phyloP scores from a whole-genome alignment of 163 green algal genomes.

The Chlorella variabilis region DNA sequence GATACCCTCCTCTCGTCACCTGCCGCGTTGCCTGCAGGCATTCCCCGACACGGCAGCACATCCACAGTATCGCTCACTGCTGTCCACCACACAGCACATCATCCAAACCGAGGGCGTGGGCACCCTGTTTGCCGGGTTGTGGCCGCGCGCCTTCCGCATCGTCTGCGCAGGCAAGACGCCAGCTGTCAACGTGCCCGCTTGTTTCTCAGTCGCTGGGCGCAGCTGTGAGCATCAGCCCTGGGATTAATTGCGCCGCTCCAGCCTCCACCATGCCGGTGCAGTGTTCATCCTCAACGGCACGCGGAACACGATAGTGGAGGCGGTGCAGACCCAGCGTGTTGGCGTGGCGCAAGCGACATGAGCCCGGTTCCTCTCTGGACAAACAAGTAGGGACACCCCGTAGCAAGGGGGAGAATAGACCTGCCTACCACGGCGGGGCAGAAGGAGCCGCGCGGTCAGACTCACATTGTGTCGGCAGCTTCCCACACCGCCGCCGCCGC shows the following conservation, averaged over 20 bases:
- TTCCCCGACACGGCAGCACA: constrained; percentile 39
- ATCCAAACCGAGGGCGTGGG: constrained; percentile 43
- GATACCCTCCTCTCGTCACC: too few relatives aligned
- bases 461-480: too few relatives aligned
- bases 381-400: too few relatives aligned
- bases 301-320: constrained; percentile 33
- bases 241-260: too few relatives aligned
- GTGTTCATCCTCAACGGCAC: constrained; percentile 64
- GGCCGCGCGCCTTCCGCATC: constrained; percentile 53
- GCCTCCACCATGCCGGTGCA: constrained; percentile 31
- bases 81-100: constrained; percentile 52
- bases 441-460: too few relatives aligned
- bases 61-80: constrained; percentile 51
- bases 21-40: constrained; percentile 46
- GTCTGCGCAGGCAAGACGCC: constrained; percentile 25
- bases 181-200: too few relatives aligned
- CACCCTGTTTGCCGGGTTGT: constrained; percentile 55
- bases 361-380: too few relatives aligned
- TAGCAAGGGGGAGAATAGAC: too few relatives aligned
- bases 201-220: neutral
- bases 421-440: too few relatives aligned
- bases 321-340: neutral
- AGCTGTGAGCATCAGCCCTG: neutral
- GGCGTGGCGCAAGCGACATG: neutral
- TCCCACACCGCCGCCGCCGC: too few relatives aligned